Percentiles rank a stretch among this genome's conserved stretches.
Evolutionary conservation across 1,139 yeast genomes (phyloP).

Genomic region (Arxiozyma slooffiae): DNA sequence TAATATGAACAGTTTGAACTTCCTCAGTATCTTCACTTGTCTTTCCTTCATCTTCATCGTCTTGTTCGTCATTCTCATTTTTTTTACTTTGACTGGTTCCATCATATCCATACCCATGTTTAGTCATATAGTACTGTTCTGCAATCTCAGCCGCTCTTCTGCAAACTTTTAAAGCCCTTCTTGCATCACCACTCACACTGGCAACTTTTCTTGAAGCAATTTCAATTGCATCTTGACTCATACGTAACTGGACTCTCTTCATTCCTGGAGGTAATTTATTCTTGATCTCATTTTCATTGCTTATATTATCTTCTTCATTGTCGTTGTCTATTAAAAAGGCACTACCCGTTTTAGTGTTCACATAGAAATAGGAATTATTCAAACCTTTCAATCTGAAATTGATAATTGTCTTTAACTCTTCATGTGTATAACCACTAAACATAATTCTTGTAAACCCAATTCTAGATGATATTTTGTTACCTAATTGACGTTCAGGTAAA

Average conservation of each 20-base stretch:
- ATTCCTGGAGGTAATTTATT: slow-evolving; percentile 15
- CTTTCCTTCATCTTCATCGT: slow-evolving; percentile 22
- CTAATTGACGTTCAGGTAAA: slow-evolving; percentile 77
- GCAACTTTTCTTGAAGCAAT: slow-evolving; percentile 93
- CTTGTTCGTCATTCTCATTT: slow-evolving; percentile 16
- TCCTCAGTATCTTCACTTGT: slow-evolving; percentile 28
- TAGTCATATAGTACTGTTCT: slow-evolving; percentile 43
- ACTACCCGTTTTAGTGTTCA: slow-evolving; percentile 28
- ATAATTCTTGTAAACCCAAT: slow-evolving; percentile 80
- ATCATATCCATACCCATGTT: slow-evolving; percentile 28
- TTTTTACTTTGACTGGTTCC: slow-evolving; percentile 9
- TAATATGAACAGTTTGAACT: slow-evolving; percentile 50
- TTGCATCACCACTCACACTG: slow-evolving; percentile 93
- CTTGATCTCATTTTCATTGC: slow-evolving; percentile 6
- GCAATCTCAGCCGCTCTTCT: slow-evolving; percentile 88
- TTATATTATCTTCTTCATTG: slow-evolving; percentile 7
- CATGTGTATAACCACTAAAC: slow-evolving; percentile 79
- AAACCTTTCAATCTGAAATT: slow-evolving; percentile 55
- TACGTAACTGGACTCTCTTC: slow-evolving; percentile 33
- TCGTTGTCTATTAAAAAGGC: slow-evolving; percentile 18
- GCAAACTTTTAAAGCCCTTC: slow-evolving; percentile 83
- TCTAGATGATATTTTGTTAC: slow-evolving; percentile 85
- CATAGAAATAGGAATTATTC: slow-evolving; percentile 32
- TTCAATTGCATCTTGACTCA: slow-evolving; percentile 72
- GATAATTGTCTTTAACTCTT: slow-evolving; percentile 68